phyloP scores from a whole-genome alignment of 108 stramenopile species.

The Schizochytrium sp. region DNA sequence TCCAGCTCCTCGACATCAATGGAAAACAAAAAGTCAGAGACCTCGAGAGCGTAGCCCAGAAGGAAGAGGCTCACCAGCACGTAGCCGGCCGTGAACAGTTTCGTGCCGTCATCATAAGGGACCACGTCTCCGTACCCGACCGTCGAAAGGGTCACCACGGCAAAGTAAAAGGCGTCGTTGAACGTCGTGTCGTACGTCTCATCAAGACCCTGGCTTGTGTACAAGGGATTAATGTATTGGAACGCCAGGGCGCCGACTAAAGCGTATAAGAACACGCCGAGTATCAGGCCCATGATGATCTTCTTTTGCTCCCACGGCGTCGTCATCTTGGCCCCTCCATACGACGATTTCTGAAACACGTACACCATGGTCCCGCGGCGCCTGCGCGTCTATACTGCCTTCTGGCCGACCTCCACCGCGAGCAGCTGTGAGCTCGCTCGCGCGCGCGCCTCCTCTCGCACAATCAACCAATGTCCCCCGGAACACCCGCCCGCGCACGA shows the following conservation, averaged over 20 bases:
- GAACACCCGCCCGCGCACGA: too few relatives aligned
- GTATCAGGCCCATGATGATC: not conserved
- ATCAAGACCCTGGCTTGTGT: not conserved
- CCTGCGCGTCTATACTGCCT: too few relatives aligned
- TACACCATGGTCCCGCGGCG: not conserved
- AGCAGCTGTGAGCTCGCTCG: too few relatives aligned
- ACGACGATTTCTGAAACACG: not conserved
- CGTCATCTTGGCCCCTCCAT: not conserved
- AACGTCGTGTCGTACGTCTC: not conserved
- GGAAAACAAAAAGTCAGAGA: not conserved
- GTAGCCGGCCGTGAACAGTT: not conserved
- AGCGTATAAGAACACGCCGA: not conserved
- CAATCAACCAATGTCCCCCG: too few relatives aligned
- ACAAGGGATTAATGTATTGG: not conserved
- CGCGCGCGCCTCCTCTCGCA: too few relatives aligned
- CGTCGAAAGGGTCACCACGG: not conserved
- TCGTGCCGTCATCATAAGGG: not conserved
- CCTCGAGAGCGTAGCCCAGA: not conserved
- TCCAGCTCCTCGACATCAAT: not conserved
- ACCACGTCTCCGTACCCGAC: constrained; percentile 8
- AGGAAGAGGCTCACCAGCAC: not conserved
- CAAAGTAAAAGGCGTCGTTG: constrained; percentile 5
- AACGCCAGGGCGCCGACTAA: not conserved
- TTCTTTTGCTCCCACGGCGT: not conserved
- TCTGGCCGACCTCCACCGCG: too few relatives aligned